Base-by-base conservation (phyloP, 2,329 filamentous ascomycete genomes). In the Apiospora kogelbergensis region DNA sequence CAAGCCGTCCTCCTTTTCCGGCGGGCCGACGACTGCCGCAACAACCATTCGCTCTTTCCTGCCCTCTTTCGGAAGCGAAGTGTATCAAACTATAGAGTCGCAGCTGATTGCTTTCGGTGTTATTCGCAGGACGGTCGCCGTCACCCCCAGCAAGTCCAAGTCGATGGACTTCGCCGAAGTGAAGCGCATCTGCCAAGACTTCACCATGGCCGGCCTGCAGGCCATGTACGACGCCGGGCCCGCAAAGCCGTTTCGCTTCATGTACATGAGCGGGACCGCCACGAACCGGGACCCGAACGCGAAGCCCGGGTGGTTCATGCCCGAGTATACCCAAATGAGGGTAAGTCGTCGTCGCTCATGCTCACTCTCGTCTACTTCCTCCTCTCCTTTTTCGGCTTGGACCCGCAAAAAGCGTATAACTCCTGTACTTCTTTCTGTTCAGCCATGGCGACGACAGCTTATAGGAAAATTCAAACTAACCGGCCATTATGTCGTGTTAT, bases 251-350 rank as follows among this genome's bases (percentile, higher is more conserved):
- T 81, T 76, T 71, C 76, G 77, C 41, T 79, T 79, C 71, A 57
- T 79, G 20, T 75, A 76, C 72, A 79, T 84, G 70, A 88, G 85
- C 71, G 86, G 85, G 2, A 72, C 76, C 1, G 76, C 74, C 0
- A 78, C 80, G 2, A 80, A 82, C 71, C 80, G 84, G 1, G 85
- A 88, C 63, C 82, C 78, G 24, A 79, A 73, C 15, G 82, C 85
- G 74, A 83, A 76, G 66, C 81, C 80, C 1, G 73, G 70, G 69
- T 72, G 63, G 63, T 42, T 80, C 9, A 72, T 81, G 37, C 73
- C 74, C 0, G 76, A 85, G 48, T 88, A 87, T 68, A 71, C 66
- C 9, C 68, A 83, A 11, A 80, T 88, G 80, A 75, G 86, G n/a
- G 86, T 86, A 76, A 71, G 80, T 74, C 66, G 11, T 3, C 40